Percentiles rank a stretch among this genome's conserved stretches.
These are phyloP conservation scores for Nymphaea thermarum DNA, from an alignment of 164 flowering plant species.

Conservation along the genomic window DNA sequence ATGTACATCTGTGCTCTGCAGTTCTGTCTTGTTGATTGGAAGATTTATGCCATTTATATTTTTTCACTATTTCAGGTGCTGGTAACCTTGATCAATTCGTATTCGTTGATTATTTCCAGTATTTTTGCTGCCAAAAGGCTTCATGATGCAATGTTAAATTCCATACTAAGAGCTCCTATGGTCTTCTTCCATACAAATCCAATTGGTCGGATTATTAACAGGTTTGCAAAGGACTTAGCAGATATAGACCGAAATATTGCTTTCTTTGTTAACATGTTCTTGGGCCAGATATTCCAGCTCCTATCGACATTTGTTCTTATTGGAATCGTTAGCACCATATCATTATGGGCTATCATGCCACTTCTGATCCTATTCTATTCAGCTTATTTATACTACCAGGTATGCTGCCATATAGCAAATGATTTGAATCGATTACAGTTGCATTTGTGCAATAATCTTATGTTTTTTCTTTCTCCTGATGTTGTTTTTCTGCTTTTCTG, in stretches of 20 bases:
- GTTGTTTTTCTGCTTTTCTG: too few species aligned
- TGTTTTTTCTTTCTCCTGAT: too few species aligned
- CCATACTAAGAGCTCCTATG: constrained; percentile 96
- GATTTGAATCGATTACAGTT: not conserved
- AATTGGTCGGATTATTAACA: constrained; percentile 84
- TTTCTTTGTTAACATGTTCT: constrained; percentile 61
- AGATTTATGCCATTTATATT: too few species aligned
- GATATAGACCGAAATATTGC: constrained; percentile 95
- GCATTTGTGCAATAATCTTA: too few species aligned
- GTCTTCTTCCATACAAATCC: constrained; percentile 96
- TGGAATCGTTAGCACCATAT: constrained; percentile 91
- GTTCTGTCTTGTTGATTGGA: too few species aligned
- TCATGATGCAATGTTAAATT: constrained; percentile 86
- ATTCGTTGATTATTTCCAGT: constrained; percentile 82
- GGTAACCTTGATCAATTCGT: constrained; percentile 78
- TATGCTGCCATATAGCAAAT: constrained; percentile 9
- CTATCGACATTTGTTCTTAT: constrained; percentile 88
- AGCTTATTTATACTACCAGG: constrained; percentile 95
- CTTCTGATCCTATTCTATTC: constrained; percentile 82
- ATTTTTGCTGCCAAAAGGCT: constrained; percentile 87
- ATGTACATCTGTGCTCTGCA: too few species aligned
- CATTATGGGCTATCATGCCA: constrained; percentile 98
- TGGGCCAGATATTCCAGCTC: constrained; percentile 72
- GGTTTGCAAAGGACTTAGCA: constrained; percentile 96
- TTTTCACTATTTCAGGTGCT: constrained; percentile 44